Conservation (phyloP, 2,329 filamentous ascomycete genomes). For the Exophiala calicioides region DNA sequence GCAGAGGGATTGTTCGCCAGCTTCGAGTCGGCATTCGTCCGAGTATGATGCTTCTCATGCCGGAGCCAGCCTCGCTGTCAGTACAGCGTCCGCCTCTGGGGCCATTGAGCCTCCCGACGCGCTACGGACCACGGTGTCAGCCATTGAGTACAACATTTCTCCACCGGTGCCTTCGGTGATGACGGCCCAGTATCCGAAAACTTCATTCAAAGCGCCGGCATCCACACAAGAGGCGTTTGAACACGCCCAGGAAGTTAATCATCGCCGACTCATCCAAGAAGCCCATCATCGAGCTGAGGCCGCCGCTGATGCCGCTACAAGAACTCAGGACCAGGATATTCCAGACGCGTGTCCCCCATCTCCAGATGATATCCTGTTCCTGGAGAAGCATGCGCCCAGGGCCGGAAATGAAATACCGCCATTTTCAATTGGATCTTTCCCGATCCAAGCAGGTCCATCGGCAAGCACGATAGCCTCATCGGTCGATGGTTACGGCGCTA, state of each 20-base stretch:
- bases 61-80: slow-evolving; percentile 47
- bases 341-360: slow-evolving; percentile 33
- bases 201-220: slow-evolving; percentile 18
- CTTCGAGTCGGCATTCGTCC: slow-evolving; percentile 29
- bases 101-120: slow-evolving; percentile 44
- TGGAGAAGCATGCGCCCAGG: slow-evolving; percentile 16
- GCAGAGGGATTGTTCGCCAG: slow-evolving; percentile 36
- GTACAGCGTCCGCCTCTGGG: slow-evolving; percentile 46
- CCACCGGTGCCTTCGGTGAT: slow-evolving; percentile 9
- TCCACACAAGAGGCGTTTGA: slow-evolving; percentile 32
- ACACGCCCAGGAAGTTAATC: slow-evolving; percentile 32
- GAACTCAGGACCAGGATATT: slow-evolving; percentile 11
- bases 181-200: slow-evolving; percentile 6
- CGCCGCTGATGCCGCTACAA: slow-evolving; percentile 9
- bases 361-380: slow-evolving; percentile 32
- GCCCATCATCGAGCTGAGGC: slow-evolving; percentile 19
- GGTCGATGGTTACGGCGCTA: slow-evolving; percentile 47
- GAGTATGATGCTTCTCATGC: slow-evolving; percentile 39
- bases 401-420: slow-evolving; percentile 9
- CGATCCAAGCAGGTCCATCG: slow-evolving; percentile 35
- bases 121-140: slow-evolving; percentile 30
- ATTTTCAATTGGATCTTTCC: slow-evolving; percentile 14
- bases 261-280: slow-evolving; percentile 32
- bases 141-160: slow-evolving; percentile 12
- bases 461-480: slow-evolving; percentile 50